A percentile compares a stretch with the other conserved stretches of the same genome.
Conservation (phyloP, 768 basidiomycete genomes). For the Boletus pseudo-olivaceus region DNA sequence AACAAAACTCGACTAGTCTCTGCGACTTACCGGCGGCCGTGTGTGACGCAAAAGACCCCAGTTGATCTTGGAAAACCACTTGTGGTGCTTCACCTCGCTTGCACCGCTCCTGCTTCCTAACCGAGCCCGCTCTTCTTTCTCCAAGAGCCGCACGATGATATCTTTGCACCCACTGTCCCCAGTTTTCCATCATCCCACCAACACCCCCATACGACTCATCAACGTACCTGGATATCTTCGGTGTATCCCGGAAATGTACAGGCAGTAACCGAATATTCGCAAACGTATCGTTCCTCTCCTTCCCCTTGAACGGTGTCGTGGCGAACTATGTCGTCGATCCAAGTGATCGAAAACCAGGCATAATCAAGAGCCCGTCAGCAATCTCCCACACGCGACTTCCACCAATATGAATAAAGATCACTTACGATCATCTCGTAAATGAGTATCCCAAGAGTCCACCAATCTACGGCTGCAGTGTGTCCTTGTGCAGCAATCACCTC, state of each 20-base stretch:
- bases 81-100: constrained; percentile 98
- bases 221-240: constrained; percentile 72
- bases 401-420: constrained; percentile 29
- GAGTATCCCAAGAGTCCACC: constrained; percentile 98
- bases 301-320: constrained; percentile 98
- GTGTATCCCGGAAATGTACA: constrained; percentile 82
- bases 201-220: background rate
- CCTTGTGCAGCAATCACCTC: constrained; percentile 97
- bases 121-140: constrained; percentile 87
- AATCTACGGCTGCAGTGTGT: constrained; percentile 97
- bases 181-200: constrained; percentile 5
- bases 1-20: background rate
- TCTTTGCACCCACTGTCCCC: constrained; percentile 77
- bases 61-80: constrained; percentile 95
- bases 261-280: constrained; percentile 87
- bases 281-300: constrained; percentile 93
- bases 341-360: constrained; percentile 21
- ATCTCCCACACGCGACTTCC: constrained; percentile 19
- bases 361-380: constrained; percentile 34
- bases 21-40: constrained; percentile 77
- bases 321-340: constrained; percentile 64
- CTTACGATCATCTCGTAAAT: constrained; percentile 99
- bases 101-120: constrained; percentile 92
- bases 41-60: constrained; percentile 95
- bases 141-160: constrained; percentile 78